Evolutionary conservation across 2,329 filamentous ascomycete species (phyloP), one percentile per base, ranked within the genome.

Genomic region (Pleomassaria siparia): DNA sequence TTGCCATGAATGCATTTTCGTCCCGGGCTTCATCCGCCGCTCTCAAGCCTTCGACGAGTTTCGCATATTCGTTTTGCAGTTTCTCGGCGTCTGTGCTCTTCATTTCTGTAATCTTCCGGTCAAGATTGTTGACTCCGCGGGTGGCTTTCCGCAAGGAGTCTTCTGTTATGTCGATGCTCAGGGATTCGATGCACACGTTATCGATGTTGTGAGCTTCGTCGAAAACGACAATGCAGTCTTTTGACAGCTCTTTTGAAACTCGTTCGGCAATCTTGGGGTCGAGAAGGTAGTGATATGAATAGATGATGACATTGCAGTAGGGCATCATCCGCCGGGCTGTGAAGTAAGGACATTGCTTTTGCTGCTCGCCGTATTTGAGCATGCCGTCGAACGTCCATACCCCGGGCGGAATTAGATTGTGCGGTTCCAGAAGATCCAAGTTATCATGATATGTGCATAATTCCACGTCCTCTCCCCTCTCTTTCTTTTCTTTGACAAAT

Each of bases 161-260:
- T 66, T 99, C 91, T 0, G 92, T 97, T 47, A 99, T 83, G 63
- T 99, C 94, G 33, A 96, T 97, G 65, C 94, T 99, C 11, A 97
- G 76, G 2, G 94, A 92, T 67, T 99, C 94, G 58, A 99, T 99
- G 69, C 95, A 99, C 49, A 99, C 94, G 67, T 99, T 99, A 79
- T 99, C 94, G 60, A 99, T 99, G 66, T 99, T 99, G 75, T 99
- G 94, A 12, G 94, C 94, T 72, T 99, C 94, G 64, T 99, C 94
- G 56, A 99, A 99, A 2, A 99, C 94, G 16, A 99, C 89, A 43
- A 99, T 99, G 69, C 91, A 96, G 70, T 99, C 95, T 61, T 96
- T 96, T 0, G 94, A 96, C 10, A 99, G 82, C 64, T 99, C 94
- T 70, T 88, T 91, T 0, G 94, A 97, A 2, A 97, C 91, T 48